Percentiles rank a stretch among this genome's conserved stretches.
Evolutionary conservation across 2,329 filamentous ascomycete genomes (phyloP).

Genomic region (Neoscytalidium dimidiatum): DNA sequence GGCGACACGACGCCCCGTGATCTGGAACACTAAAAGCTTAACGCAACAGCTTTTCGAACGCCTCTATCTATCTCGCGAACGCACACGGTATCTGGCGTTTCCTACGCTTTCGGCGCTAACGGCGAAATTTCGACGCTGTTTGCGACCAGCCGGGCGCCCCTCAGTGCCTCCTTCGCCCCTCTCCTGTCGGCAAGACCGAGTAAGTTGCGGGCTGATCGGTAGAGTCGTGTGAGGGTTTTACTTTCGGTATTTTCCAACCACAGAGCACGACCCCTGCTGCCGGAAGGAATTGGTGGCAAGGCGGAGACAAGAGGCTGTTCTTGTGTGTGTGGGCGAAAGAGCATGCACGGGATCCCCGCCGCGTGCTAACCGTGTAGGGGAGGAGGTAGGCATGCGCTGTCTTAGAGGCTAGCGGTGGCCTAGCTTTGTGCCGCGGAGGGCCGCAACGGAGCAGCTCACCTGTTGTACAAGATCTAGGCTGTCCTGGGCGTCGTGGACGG

Average conservation of each 20-base stretch:
- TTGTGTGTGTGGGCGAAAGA: neutral
- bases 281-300: neutral
- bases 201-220: neutral
- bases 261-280: neutral
- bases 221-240: neutral
- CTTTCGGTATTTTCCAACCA: neutral
- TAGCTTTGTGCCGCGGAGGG: neutral
- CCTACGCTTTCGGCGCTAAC: neutral
- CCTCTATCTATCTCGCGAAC: neutral
- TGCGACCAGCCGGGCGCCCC: neutral
- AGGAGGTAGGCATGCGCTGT: neutral
- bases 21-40: neutral
- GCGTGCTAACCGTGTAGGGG: neutral
- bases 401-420: neutral
- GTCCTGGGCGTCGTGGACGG: neutral
- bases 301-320: neutral
- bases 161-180: neutral
- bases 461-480: neutral
- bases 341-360: neutral
- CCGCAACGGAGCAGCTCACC: neutral
- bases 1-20: neutral
- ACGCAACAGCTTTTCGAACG: neutral
- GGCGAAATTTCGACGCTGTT: neutral
- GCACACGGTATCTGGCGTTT: neutral
- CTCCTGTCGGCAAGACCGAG: neutral